phyloP scores from a whole-genome alignment of 352 stramenopile species.

The Phytophthora syringae region DNA sequence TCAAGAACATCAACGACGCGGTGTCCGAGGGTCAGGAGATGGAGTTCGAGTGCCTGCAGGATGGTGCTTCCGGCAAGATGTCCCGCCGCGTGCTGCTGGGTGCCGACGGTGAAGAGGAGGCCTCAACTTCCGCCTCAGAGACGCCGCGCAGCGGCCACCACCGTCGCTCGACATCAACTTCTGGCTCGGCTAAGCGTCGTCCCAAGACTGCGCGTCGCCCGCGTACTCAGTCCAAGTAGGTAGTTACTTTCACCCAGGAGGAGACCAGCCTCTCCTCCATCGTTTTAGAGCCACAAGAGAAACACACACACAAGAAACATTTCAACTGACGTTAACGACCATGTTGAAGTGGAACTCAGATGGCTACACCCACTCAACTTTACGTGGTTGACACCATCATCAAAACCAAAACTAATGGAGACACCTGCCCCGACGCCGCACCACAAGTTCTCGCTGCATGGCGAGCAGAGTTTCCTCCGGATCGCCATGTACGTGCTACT shows the following conservation, averaged over 20 bases:
- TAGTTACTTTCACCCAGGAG: constrained; percentile 17
- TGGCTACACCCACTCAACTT: background rate
- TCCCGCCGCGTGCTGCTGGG: constrained; percentile 66
- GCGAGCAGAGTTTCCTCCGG: constrained; percentile 58
- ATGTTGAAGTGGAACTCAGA: constrained; percentile 5
- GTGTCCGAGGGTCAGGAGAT: constrained; percentile 77
- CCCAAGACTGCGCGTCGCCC: constrained; percentile 34
- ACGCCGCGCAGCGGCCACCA: constrained; percentile 28
- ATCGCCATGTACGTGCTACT: constrained; percentile 64
- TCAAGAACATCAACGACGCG: constrained; percentile 69
- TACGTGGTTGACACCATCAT: background rate
- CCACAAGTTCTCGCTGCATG: constrained; percentile 78
- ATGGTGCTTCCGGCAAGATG: constrained; percentile 83
- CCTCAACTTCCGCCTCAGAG: constrained; percentile 12
- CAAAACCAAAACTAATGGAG: background rate
- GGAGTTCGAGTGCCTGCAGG: constrained; percentile 83
- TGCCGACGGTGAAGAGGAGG: constrained; percentile 15
- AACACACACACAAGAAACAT: constrained; percentile 20
- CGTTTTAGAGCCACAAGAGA: constrained; percentile 27
- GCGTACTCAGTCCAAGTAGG: constrained; percentile 41
- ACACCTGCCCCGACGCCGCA: constrained; percentile 35
- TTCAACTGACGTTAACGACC: constrained; percentile 6
- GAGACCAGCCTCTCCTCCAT: constrained; percentile 8
- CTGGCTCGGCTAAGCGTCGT: constrained; percentile 34
- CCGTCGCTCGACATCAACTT: constrained; percentile 41